Evolutionary conservation across 768 basidiomycete genomes (phyloP), one percentile per base, ranked within the genome.

Genomic region (Mycena pura): DNA sequence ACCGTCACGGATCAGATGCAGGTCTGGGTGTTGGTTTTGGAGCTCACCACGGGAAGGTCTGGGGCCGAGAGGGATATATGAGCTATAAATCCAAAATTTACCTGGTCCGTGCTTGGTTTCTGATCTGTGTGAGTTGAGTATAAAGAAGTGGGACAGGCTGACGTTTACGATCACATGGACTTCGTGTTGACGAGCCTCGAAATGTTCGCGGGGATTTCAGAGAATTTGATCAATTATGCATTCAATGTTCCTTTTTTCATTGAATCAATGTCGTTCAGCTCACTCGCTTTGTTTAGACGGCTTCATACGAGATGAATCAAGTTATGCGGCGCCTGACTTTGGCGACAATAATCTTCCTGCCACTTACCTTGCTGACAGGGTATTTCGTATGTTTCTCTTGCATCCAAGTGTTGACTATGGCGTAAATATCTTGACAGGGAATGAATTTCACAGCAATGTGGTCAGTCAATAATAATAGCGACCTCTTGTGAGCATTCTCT

Each of bases 141-240:
- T 17, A 27, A 22, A 29, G 10, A 2, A 14, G 2, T 7, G 31
- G 1, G 4, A 8, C 55, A 88, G 86, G 88, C 89, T 10, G 90
- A 92, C 69, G 88, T 91, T 2, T 80, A 84, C 60, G 91, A 92
- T 68, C 91, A 92, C 64, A 86, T 89, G 78, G 90, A 91, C 54
- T 88, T 88, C 59, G 85, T 89, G 32, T 69, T 92, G 24, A 78
- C 80, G 1, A 88, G 85, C 65, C 69, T 92, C 47, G 91, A 92
- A 60, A 89, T 90, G 84, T 91, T 91, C 64, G 79, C 86, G 1
- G 83, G 81, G 27, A 86, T 91, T 62, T 79, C 85, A 6, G 87
- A 91, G 66, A 91, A 91, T 68, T 69, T 91, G 65, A 90, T 91
- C 66, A 80, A 83, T 59, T 91, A 88, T 69, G 85, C 87, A 19